Base-by-base conservation (phyloP, 352 stramenopile species). In the Pythium aquatile region DNA sequence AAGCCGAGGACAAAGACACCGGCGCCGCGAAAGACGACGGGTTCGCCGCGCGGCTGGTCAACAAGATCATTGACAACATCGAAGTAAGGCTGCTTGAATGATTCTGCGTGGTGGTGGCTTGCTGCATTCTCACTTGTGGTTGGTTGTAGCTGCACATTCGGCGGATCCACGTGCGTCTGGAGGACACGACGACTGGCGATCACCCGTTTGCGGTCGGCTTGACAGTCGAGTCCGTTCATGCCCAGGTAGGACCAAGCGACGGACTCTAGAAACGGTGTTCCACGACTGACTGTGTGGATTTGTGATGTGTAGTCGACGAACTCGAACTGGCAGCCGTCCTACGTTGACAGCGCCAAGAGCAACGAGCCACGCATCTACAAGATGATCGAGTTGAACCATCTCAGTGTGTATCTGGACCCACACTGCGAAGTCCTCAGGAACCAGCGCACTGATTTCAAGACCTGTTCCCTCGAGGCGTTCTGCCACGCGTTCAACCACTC, bases 1-100 rank as follows among this genome's bases (percentile, higher is more conserved):
- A 87, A n/a, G 70, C 63, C 8, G 72, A 72, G n/a, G 60, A 69
- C 3, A 62, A 68, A 13, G 61, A 53, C 24, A 56, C 62, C 0
- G 64, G 64, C 24, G 58, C 35, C 6, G 46, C 60, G 20, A 71
- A 64, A 42, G 79, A 91, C n/a, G 81, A 86, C 28, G 84, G 86
- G 9, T 96, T 93, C 61, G 71, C 85, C 3, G 79, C 81, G 29
- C 78, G 88, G 33, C 72, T 96, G 20, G 58, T 93, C 46, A 96
- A 94, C 65, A 94, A 95, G 64, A 95, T 96, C 62, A 86, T 96
- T 28, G 88, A 96, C 64, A 96, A 96, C 54, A 74, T 96, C 53
- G 86, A 96, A 73, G 83, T 90, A 61, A 14, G 58, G 56, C 30
- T 24, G 13, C 32, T 58, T 5, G 20, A 24, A 24, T 35, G 13